Conservation (phyloP, 768 basidiomycete genomes). For the Pseudohyphozyma bogoriensis region DNA sequence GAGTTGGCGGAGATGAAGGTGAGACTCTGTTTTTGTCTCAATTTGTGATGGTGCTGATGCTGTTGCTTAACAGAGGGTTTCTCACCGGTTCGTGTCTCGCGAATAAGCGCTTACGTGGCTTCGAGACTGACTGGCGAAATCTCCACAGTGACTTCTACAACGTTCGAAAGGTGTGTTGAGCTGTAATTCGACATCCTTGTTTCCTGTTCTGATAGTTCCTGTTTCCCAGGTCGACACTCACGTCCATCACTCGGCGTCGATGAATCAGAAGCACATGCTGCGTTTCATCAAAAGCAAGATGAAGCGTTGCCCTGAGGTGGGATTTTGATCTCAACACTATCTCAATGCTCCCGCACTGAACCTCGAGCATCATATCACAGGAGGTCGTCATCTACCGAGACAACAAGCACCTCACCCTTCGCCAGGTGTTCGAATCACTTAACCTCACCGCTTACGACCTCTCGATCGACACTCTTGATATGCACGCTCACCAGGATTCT, state of each 20-base stretch:
- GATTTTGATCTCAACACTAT: slow-evolving; percentile 20
- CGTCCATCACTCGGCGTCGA: slow-evolving; percentile 94
- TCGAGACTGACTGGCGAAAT: neutral
- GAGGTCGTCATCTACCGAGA: slow-evolving; percentile 95
- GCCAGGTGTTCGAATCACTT: slow-evolving; percentile 91
- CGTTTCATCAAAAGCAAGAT: slow-evolving; percentile 99
- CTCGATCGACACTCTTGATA: slow-evolving; percentile 96
- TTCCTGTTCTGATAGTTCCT: too few species aligned
- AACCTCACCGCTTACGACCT: slow-evolving; percentile 93
- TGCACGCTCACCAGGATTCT: slow-evolving; percentile 96
- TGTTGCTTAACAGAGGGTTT: slow-evolving; percentile 49
- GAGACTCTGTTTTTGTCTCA: slow-evolving; percentile 23
- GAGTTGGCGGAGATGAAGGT: slow-evolving; percentile 97
- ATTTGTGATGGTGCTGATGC: neutral
- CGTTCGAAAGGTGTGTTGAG: slow-evolving; percentile 57
- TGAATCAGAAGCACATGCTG: slow-evolving; percentile 98
- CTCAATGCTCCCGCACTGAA: neutral
- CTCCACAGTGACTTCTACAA: slow-evolving; percentile 89
- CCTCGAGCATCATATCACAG: slow-evolving; percentile 40
- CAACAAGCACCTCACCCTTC: slow-evolving; percentile 71
- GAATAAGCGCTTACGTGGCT: too few species aligned
- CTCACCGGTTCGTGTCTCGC: slow-evolving; percentile 55
- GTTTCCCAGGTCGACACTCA: slow-evolving; percentile 73
- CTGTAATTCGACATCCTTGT: too few species aligned
- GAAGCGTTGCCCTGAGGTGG: slow-evolving; percentile 71